Percentiles rank a stretch among this genome's conserved stretches.
phyloP scores from a whole-genome alignment of 1,284 basidiomycete genomes.

The Papiliotrema nemorosa region DNA sequence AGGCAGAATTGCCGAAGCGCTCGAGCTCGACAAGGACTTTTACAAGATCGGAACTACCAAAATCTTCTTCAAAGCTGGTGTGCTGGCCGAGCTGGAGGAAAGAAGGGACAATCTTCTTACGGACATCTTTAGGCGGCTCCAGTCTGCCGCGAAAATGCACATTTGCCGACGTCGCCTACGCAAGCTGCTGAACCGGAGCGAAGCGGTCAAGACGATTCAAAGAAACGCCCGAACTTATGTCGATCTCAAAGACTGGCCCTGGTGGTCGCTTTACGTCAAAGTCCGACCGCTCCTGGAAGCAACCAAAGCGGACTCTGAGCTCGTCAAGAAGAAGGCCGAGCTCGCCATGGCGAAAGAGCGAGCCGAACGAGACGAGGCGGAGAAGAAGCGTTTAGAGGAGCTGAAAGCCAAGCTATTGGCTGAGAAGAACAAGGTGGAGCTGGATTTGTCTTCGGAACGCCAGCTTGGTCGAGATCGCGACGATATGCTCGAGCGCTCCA shows the following conservation, averaged over 20 bases:
- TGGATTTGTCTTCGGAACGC: slow-evolving; percentile 77
- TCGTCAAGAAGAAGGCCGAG: slow-evolving; percentile 83
- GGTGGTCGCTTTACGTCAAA: slow-evolving; percentile 98
- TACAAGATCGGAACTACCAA: slow-evolving; percentile 96
- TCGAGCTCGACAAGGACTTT: slow-evolving; percentile 78
- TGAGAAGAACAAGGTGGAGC: slow-evolving; percentile 77
- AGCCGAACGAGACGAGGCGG: slow-evolving; percentile 76
- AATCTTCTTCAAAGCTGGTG: slow-evolving; percentile 99
- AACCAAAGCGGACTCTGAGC: slow-evolving; percentile 87
- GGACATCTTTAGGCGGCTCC: slow-evolving; percentile 84
- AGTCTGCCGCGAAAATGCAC: slow-evolving; percentile 80
- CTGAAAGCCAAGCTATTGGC: slow-evolving; percentile 73
- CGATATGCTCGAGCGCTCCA: slow-evolving; percentile 74
- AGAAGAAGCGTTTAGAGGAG: slow-evolving; percentile 71
- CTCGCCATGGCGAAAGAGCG: slow-evolving; percentile 75
- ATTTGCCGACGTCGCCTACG: slow-evolving; percentile 85
- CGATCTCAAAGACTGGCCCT: slow-evolving; percentile 89
- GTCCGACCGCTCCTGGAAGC: slow-evolving; percentile 89
- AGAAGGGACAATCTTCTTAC: slow-evolving; percentile 80
- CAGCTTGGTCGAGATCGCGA: slow-evolving; percentile 80
- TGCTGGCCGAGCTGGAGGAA: slow-evolving; percentile 96
- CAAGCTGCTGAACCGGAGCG: slow-evolving; percentile 90
- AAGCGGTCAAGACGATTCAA: slow-evolving; percentile 88
- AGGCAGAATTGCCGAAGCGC: slow-evolving; percentile 82
- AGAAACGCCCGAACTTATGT: slow-evolving; percentile 89